These are phyloP conservation scores for Penicillium verhagenii DNA, from an alignment of 495 filamentous ascomycete genomes.

Conservation along the genomic window DNA sequence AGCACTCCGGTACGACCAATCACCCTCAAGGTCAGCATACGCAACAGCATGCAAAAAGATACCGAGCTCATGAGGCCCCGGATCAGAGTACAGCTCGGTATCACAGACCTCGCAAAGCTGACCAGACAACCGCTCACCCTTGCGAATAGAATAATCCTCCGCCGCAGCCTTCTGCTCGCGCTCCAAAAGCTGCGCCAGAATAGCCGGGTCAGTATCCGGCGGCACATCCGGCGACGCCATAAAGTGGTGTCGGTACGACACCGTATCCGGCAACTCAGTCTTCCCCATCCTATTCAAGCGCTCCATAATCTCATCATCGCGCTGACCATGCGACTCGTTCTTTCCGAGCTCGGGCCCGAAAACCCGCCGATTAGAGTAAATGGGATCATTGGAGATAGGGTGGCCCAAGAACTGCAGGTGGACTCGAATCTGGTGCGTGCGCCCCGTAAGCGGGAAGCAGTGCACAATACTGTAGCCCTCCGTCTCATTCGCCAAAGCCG, in stretches of 20 bases:
- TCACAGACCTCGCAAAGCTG: slow-evolving; percentile 74
- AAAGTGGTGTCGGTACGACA: slow-evolving; percentile 65
- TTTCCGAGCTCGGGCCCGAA: slow-evolving; percentile 79
- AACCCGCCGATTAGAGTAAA: slow-evolving; percentile 90
- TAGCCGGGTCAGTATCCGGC: slow-evolving; percentile 35
- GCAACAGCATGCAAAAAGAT: slow-evolving; percentile 90
- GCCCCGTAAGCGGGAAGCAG: slow-evolving; percentile 87
- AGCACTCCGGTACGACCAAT: slow-evolving; percentile 83
- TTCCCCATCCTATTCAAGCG: slow-evolving; percentile 90
- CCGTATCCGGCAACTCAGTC: slow-evolving; percentile 81
- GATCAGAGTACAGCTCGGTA: slow-evolving; percentile 89
- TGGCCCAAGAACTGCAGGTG: slow-evolving; percentile 93
- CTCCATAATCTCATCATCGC: slow-evolving; percentile 85
- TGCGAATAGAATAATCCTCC: slow-evolving; percentile 71
- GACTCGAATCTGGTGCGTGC: slow-evolving; percentile 93
- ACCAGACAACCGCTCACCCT: slow-evolving; percentile 89
- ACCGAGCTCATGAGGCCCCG: slow-evolving; percentile 81
- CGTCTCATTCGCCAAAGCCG: slow-evolving; percentile 26
- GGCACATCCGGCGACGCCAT: slow-evolving; percentile 44
- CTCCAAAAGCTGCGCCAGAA: slow-evolving; percentile 44
- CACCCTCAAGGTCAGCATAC: slow-evolving; percentile 76
- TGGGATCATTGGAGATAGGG: slow-evolving; percentile 94
- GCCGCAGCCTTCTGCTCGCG: slow-evolving; percentile 80
- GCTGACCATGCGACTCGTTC: slow-evolving; percentile 63
- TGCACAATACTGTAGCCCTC: slow-evolving; percentile 92